A percentile compares a stretch with the other conserved stretches of the same genome.
Evolutionary conservation across 2,329 filamentous ascomycete species (phyloP).

Genomic region (Cladosporium colombiae): DNA sequence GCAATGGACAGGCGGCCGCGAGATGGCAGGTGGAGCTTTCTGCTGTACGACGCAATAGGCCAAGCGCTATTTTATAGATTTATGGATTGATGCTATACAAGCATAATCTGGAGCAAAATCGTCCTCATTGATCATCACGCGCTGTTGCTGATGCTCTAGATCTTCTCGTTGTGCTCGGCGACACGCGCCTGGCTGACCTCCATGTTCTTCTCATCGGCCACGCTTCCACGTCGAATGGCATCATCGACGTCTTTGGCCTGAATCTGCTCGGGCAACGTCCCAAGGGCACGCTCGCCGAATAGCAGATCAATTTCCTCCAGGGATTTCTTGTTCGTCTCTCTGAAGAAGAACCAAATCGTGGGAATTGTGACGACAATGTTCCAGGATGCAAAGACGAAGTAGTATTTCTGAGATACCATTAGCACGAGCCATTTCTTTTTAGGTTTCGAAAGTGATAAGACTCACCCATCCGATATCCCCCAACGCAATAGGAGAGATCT

Average conservation of each 20-base stretch:
- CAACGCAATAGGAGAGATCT: conserved; percentile 57
- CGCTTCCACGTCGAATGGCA: conserved; percentile 26
- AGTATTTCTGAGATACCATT: conserved; percentile 49
- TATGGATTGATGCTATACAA: neutral
- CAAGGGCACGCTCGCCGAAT: conserved; percentile 56
- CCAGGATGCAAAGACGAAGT: conserved; percentile 59
- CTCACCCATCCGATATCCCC: conserved; percentile 50
- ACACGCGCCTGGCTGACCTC: conserved; percentile 22
- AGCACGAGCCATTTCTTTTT: neutral
- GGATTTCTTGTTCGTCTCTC: conserved; percentile 54
- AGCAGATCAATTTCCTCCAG: conserved; percentile 61
- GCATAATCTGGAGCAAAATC: neutral
- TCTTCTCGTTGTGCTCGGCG: conserved; percentile 18
- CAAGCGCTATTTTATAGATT: neutral
- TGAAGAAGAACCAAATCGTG: conserved; percentile 55
- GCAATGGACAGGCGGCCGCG: neutral
- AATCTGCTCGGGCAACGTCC: conserved; percentile 49
- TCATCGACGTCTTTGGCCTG: conserved; percentile 39
- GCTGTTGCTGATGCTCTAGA: neutral
- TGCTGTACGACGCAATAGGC: neutral
- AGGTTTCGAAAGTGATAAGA: neutral
- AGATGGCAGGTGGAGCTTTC: neutral
- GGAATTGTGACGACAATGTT: conserved; percentile 48
- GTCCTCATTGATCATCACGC: neutral
- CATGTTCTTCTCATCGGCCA: conserved; percentile 22